A percentile compares a stretch with the other conserved stretches of the same genome.
Conservation (phyloP, 371 early-diverging fungal species). For the Zopfochytrium polystomum region DNA sequence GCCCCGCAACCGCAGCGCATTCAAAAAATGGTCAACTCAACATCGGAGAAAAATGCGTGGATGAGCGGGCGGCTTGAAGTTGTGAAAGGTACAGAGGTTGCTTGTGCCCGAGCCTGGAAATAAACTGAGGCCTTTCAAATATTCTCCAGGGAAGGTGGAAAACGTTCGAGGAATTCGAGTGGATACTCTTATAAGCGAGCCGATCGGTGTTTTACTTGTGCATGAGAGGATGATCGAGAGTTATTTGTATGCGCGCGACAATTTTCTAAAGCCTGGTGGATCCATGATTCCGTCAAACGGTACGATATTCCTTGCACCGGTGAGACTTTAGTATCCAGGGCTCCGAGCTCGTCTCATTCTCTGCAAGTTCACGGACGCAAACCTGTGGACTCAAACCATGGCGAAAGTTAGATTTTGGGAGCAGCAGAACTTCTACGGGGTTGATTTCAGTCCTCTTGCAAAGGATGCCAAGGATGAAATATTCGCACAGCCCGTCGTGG, state of each 20-base stretch:
- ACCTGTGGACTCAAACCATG: conserved; percentile 89
- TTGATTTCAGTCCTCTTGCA: conserved; percentile 82
- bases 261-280: conserved; percentile 89
- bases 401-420: conserved; percentile 74
- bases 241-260: conserved; percentile 82
- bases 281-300: conserved; percentile 87
- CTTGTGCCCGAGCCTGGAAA: too few relatives aligned
- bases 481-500: conserved; percentile 88
- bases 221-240: conserved; percentile 84
- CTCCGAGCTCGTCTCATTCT: conserved; percentile 4
- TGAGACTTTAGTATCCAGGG: conserved; percentile 5
- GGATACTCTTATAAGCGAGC: conserved; percentile 93
- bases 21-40: conserved; percentile 67
- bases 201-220: conserved; percentile 88
- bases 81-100: too few relatives aligned
- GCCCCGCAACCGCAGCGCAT: conserved; percentile 64
- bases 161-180: too few relatives aligned
- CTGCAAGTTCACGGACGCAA: conserved; percentile 43
- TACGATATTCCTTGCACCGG: conserved; percentile 82
- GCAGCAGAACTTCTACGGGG: conserved; percentile 83
- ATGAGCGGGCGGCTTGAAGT: conserved; percentile 73
- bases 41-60: conserved; percentile 67
- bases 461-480: conserved; percentile 79
- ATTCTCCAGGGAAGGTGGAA: too few relatives aligned
- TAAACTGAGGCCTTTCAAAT: too few relatives aligned